Evolutionary conservation across 345 rosid genomes (phyloP).

Genomic region (rapeseed (Brassica napus)): Da-Ae NC_063436.1:24409001-24409500

Average conservation of each 20-base stretch:
- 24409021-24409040: background rate
- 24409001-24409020: no score
- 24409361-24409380: no score
- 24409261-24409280: slow-evolving; percentile 13
- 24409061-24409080: background rate
- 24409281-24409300: no score
- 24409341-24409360: no score
- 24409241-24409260: slow-evolving; percentile 17
- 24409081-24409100: background rate
- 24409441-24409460: no score
- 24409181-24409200: slow-evolving; percentile 13
- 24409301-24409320: no score
- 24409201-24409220: background rate
- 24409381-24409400: no score
- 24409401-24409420: no score
- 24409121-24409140: background rate
- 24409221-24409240: slow-evolving; percentile 18
- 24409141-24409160: background rate
- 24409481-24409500: no score
- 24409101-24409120: slow-evolving; percentile 6
- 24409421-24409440: no score
- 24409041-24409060: background rate
- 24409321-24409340: no score
- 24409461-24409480: no score
- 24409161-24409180: background rate